Percentiles rank a stretch among this genome's conserved stretches.
Evolutionary conservation across 2,329 filamentous ascomycete species (phyloP).

Genomic region (Aureobasidium mangrovei): DNA sequence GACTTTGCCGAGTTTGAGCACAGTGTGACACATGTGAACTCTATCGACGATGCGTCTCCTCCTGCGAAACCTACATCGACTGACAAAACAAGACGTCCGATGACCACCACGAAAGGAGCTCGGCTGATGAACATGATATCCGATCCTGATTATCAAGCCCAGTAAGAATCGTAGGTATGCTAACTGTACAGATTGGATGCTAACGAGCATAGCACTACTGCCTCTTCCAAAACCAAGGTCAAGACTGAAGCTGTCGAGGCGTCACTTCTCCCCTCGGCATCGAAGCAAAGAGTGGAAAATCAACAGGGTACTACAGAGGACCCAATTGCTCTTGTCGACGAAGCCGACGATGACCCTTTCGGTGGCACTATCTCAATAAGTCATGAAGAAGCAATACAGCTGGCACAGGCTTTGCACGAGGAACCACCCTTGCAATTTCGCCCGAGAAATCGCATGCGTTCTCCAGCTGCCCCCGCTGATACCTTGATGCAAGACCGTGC

Average conservation of each 20-base stretch:
- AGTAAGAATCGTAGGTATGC: no score
- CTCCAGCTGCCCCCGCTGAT: background rate
- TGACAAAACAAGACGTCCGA: no score
- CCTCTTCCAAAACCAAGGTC: background rate
- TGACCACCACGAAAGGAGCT: no score
- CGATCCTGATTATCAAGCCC: no score
- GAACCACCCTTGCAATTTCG: background rate
- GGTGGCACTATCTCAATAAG: background rate
- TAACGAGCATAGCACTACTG: background rate
- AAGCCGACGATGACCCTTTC: background rate
- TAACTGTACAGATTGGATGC: background rate
- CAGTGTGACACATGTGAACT: background rate
- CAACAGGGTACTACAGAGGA: background rate
- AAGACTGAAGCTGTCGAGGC: background rate
- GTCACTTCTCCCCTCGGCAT: background rate
- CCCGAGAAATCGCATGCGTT: background rate
- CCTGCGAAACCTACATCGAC: no score
- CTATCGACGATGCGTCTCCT: background rate
- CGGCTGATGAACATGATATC: no score
- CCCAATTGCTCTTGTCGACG: background rate
- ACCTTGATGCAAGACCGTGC: conserved; percentile 1
- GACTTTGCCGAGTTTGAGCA: background rate
- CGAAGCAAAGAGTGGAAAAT: background rate
- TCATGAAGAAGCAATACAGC: background rate
- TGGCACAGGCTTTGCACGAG: background rate